These are phyloP conservation scores for Populus deltoides DNA, from an alignment of 345 rosid species.

Conservation along the genomic window DNA sequence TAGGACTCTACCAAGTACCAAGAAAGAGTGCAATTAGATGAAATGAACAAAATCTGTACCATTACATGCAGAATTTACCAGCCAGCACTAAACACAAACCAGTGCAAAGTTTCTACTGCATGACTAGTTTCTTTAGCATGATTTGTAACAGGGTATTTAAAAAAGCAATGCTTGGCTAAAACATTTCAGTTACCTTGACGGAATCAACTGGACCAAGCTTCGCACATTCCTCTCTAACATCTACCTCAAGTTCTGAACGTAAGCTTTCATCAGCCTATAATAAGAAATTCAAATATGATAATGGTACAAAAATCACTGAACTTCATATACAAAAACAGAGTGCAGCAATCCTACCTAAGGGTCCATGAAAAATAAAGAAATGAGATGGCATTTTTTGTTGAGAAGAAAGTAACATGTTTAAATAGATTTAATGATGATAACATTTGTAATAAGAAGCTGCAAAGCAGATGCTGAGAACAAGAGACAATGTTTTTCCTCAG, in stretches of 20 bases:
- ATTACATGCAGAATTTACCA: neutral
- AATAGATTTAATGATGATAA: neutral
- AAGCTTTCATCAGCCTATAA: slow-evolving; percentile 74
- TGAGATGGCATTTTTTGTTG: neutral
- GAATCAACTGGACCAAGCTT: slow-evolving; percentile 82
- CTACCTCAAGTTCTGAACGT: slow-evolving; percentile 68
- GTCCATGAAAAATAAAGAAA: neutral
- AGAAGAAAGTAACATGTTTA: neutral
- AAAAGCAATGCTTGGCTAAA: neutral
- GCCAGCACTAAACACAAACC: neutral
- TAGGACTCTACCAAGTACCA: neutral
- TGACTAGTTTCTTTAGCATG: neutral
- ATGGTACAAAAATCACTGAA: neutral
- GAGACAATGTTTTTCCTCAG: neutral
- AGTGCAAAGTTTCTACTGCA: neutral
- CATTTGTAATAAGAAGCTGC: neutral
- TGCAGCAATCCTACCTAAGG: neutral
- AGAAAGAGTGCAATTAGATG: neutral
- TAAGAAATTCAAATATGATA: neutral
- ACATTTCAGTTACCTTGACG: slow-evolving; percentile 57
- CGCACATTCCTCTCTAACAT: slow-evolving; percentile 74
- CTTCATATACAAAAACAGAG: neutral
- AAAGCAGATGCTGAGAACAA: neutral
- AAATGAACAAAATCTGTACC: neutral
- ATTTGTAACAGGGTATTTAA: neutral